These are phyloP conservation scores for Aspergillus arachidicola DNA, from an alignment of 2,329 filamentous ascomycete genomes.

Conservation along the genomic window DNA sequence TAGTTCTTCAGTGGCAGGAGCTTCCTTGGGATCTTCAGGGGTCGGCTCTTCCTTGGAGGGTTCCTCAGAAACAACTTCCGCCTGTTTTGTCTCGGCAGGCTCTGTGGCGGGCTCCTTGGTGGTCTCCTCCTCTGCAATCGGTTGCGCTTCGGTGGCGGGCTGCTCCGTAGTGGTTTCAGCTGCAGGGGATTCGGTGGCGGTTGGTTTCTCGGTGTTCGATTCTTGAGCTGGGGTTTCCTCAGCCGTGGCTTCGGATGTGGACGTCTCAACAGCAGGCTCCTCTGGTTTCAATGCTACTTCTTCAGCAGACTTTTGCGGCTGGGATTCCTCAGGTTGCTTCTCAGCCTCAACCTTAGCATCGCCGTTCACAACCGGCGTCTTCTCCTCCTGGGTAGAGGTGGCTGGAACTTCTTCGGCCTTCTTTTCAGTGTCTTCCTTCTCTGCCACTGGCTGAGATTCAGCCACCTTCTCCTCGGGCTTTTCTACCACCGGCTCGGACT, in stretches of 20 bases:
- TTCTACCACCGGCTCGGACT: slow-evolving; percentile 5
- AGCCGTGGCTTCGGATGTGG: background rate
- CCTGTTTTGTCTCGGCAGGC: background rate
- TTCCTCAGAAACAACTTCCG: background rate
- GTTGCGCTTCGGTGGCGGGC: background rate
- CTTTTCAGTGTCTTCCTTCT: background rate
- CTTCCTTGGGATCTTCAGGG: background rate
- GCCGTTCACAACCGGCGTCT: background rate
- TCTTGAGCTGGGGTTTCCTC: slow-evolving; percentile 4
- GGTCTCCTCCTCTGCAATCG: background rate
- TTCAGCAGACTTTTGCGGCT: slow-evolving; percentile 8
- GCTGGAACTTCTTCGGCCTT: slow-evolving; percentile 8
- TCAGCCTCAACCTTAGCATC: slow-evolving; percentile 4
- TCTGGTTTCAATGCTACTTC: slow-evolving; percentile 7
- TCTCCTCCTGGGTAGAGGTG: slow-evolving; percentile 4
- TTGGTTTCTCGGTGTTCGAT: background rate
- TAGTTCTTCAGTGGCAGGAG: background rate
- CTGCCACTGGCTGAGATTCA: slow-evolving; percentile 5
- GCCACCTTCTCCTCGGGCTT: slow-evolving; percentile 1
- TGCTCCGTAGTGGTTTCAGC: background rate
- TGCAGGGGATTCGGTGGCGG: background rate
- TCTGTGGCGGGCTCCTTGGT: background rate
- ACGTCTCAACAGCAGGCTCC: slow-evolving; percentile 12
- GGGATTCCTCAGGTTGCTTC: slow-evolving; percentile 9
- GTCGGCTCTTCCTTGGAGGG: slow-evolving; percentile 1